A percentile compares a stretch with the other conserved stretches of the same genome.
phyloP scores from a whole-genome alignment of 768 basidiomycete species.

The Lactarius hatsudake region DNA sequence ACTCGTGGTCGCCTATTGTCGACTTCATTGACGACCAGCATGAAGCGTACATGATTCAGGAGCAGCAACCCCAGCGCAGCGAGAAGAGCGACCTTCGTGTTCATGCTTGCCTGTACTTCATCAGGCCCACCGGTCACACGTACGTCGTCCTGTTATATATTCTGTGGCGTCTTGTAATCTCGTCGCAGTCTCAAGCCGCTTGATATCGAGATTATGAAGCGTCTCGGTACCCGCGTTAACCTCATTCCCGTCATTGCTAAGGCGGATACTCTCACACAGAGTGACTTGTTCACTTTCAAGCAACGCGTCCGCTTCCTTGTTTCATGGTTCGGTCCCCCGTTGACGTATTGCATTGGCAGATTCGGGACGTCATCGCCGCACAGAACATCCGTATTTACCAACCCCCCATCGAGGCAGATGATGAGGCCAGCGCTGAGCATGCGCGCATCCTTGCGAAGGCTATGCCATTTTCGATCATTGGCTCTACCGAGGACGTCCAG shows the following conservation, averaged over 20 bases:
- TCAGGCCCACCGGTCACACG: slow-evolving; percentile 95
- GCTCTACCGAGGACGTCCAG: slow-evolving; percentile 90
- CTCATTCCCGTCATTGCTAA: slow-evolving; percentile 97
- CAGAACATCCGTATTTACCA: slow-evolving; percentile 95
- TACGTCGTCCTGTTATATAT: slow-evolving; percentile 43
- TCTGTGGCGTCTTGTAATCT: slow-evolving; percentile 9
- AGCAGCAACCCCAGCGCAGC: slow-evolving; percentile 94
- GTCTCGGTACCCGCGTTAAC: slow-evolving; percentile 95
- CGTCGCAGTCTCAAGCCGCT: slow-evolving; percentile 80
- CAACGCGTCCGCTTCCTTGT: slow-evolving; percentile 61
- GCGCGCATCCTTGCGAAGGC: slow-evolving; percentile 84
- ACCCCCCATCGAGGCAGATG: slow-evolving; percentile 87
- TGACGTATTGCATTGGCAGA: slow-evolving; percentile 39
- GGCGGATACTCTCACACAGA: slow-evolving; percentile 95
- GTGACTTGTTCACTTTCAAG: slow-evolving; percentile 90
- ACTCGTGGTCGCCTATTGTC: slow-evolving; percentile 97
- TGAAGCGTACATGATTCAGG: slow-evolving; percentile 95
- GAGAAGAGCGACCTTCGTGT: slow-evolving; percentile 96
- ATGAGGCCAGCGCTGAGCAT: slow-evolving; percentile 83
- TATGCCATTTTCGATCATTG: slow-evolving; percentile 98
- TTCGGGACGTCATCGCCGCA: slow-evolving; percentile 85
- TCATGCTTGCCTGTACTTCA: slow-evolving; percentile 96
- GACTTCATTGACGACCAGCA: slow-evolving; percentile 98
- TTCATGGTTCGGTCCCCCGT: slow-evolving; percentile 18
- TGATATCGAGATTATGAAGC: slow-evolving; percentile 99